Base-by-base conservation (phyloP, 495 filamentous ascomycete genomes). In the Penicillium alfredii region DNA sequence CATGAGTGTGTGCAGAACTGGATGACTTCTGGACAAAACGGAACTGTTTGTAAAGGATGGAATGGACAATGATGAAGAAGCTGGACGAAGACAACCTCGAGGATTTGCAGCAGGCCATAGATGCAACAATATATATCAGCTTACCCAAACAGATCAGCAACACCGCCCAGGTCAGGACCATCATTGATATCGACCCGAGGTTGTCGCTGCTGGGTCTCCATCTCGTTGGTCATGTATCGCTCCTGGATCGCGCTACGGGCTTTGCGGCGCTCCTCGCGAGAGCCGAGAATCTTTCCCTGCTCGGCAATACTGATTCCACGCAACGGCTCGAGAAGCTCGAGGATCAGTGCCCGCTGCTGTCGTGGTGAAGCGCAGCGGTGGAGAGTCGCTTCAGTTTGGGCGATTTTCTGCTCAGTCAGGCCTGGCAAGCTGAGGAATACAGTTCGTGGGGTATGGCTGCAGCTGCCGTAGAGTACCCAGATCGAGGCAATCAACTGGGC, bases 261-360 rank as follows among this genome's bases (percentile, higher is more conserved):
- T 47, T 72, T 76, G 32, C 72, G 70, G 21, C 64, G 69, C 35
- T 73, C 70, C 47, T 69, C 61, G 17, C 66, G 59, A 3, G 70
- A 64, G 26, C 64, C 60, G 24, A 71, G 45, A 10, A 97, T 75
- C 60, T 87, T 90, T 23, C 92, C 92, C 67, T 89, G 82, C 60
- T 97, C 92, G 12, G 87, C 82, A 36, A 99, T 84, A 44, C 87
- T 88, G 3, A 95, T 78, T 3, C 92, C 89, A 31, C 93, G 78
- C 9, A 97, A 61, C 24, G 86, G 80, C 41, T 88, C 81, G 9
- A 99, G 66, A 6, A 99, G 68, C 37, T 94, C 86, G n/a, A 97
- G 63, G 24, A 97, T 78, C 11, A 93, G 56, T 1, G 82, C 85
- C 19, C 93, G 72, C 56, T 94, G 87, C 46, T 85, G 80, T 7